Base-by-base conservation (phyloP, 371 early-diverging fungal genomes). In the Synchytrium microbalum region DNA sequence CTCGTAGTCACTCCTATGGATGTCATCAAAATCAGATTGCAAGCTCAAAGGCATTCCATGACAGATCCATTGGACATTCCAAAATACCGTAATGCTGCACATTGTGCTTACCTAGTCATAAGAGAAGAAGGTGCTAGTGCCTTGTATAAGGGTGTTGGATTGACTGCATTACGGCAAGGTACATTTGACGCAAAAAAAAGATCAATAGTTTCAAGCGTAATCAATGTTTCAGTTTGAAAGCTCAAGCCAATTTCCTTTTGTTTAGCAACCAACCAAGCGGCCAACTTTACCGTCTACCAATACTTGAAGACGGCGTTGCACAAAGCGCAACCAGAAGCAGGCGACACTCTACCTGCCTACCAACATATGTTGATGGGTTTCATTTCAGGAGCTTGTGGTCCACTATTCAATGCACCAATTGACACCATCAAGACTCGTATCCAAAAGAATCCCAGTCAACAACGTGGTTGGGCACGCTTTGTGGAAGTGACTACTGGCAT, bases 361-460 rank as follows among this genome's bases (percentile, higher is more conserved):
- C 96, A 97, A 78, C 88, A 88, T 62, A 77, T 95, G 46, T 60
- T 92, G 31, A 84, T 92, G 64, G 98, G 98, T 72, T 91, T 92
- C 69, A 80, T 97, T 38, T 92, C 92, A 64, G 98, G 98, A 66
- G 98, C 96, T 5, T 77, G 72, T 61, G 77, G 97, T 26, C 98
- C 98, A 2, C 77, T 96, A 16, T 92, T 90, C 63, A 97, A 97
- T 75, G 93, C 93, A 32, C 98, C 98, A 32, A 95, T 97, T 63
- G 98, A 97, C 78, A 96, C 95, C 46, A 93, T 97, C 75, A 97
- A 97, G 83, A 97, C 98, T 2, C 91, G 97, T 77, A 92, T 97
- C 70, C 97, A 97, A 74, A 90, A 75, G 77, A 84, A 87, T 1
- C 83, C 85, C 23, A 80, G 82, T 62, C 69, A 82, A 33, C 87